Conservation (phyloP, 495 filamentous ascomycete species). For the Neurospora sp. region DNA sequence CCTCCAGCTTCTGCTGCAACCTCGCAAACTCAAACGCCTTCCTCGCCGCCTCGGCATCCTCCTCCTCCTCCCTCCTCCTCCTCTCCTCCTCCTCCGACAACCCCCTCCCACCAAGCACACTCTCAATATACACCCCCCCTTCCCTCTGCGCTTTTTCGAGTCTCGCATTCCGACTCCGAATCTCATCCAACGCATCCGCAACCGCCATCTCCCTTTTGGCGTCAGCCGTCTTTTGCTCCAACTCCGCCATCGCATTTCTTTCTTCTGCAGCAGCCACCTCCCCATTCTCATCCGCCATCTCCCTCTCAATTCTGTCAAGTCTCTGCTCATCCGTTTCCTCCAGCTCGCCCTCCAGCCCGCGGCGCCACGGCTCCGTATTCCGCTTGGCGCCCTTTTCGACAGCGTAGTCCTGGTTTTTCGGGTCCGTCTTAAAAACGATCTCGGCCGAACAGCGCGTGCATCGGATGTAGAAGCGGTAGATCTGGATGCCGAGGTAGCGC, state of each 20-base stretch:
- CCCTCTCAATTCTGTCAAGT: constrained; percentile 72
- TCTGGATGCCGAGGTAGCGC: constrained; percentile 78
- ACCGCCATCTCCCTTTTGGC: constrained; percentile 96
- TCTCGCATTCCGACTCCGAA: constrained; percentile 79
- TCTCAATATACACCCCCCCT: constrained; percentile 35
- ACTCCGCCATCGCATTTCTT: constrained; percentile 78
- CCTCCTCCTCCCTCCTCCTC: constrained; percentile 55
- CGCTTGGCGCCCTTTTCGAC: constrained; percentile 65
- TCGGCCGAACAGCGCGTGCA: constrained; percentile 85
- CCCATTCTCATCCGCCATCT: constrained; percentile 31
- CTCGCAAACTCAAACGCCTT: constrained; percentile 60
- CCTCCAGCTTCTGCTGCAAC: constrained; percentile 33
- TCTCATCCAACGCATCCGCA: constrained; percentile 93
- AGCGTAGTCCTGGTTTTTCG: constrained; percentile 86
- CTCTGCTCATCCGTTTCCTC: constrained; percentile 78
- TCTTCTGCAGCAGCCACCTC: constrained; percentile 49
- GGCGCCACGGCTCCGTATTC: constrained; percentile 88
- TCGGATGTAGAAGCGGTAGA: constrained; percentile 90
- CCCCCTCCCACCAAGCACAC: constrained; percentile 24
- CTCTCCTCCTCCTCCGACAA: constrained; percentile 41
- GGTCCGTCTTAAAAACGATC: constrained; percentile 92
- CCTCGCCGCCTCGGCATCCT: constrained; percentile 78
- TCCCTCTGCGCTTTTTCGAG: constrained; percentile 63
- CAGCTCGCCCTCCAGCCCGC: constrained; percentile 40
- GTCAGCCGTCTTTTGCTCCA: constrained; percentile 81